Base-by-base conservation (phyloP, 495 filamentous ascomycete genomes). In the Aspergillus nanangensis region DNA sequence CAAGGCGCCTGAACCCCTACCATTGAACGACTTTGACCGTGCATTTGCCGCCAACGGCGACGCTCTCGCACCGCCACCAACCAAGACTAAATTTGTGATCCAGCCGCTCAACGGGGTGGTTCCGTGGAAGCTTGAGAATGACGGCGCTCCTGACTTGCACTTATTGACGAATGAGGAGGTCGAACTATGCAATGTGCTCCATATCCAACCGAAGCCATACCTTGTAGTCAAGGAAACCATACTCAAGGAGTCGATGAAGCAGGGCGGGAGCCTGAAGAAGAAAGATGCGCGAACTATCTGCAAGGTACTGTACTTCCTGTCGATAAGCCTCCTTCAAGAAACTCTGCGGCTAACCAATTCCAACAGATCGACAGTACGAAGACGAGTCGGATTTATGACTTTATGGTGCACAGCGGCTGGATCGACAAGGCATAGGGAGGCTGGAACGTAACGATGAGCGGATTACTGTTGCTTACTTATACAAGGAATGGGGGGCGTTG, bases 401-500 rank as follows among this genome's bases (percentile, higher is more conserved):
- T 97, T 63, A 91, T 95, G 70, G 86, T 93, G 23, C 84, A 90
- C 57, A 83, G 81, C 34, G 93, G 93, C 8, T 97, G 93, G 93
- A 87, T 96, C 45, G 82, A 78, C 23, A 94, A 91, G 70, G 75
- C 65, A 11, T 80, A 63, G 11, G 25, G 52, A 5, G 11, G 25
- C 25, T 29, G 25, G 25, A 11, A 29, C 25, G 11, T 29, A 29
- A 29, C 25, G 7, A 5, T 29, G 25, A 11, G 11, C 7, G 25
- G 5, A n/a, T n/a, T n/a, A n/a, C n/a, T n/a, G n/a, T n/a, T n/a
- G n/a, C n/a, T n/a, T n/a, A n/a, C n/a, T n/a, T n/a, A n/a, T n/a
- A n/a, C n/a, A n/a, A 7, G 25, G 25, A 29, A 11, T 29, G 5
- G 25, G 5, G 25, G 25, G 25, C 25, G 25, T 29, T 29, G 25